Conservation (phyloP, 345 rosid species). For the Orychophragmus violaceus region DNA sequence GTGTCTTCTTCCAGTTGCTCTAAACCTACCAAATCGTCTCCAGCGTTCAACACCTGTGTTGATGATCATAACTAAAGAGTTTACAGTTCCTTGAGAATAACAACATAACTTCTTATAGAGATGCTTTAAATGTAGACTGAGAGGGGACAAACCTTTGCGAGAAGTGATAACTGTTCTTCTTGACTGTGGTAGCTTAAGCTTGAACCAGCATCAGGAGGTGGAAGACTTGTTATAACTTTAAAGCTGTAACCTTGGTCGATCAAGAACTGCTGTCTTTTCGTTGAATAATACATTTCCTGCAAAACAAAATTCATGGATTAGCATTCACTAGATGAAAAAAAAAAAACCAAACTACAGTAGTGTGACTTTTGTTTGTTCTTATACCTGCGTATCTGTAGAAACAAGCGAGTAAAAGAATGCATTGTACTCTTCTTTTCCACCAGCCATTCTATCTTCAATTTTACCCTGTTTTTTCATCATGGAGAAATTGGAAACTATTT, state of each 20-base stretch:
- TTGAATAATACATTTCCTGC: constrained; percentile 93
- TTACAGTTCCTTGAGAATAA: neutral
- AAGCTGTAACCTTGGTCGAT: constrained; percentile 97
- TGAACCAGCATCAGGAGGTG: constrained; percentile 77
- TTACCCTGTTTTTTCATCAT: constrained; percentile 57
- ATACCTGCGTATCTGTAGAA: constrained; percentile 91
- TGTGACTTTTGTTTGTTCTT: neutral
- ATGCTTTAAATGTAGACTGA: neutral
- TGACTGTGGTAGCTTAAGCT: constrained; percentile 60
- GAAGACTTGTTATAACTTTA: constrained; percentile 89
- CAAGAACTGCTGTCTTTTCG: constrained; percentile 86
- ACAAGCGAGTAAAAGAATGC: constrained; percentile 97
- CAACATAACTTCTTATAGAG: neutral
- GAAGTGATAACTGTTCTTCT: constrained; percentile 74
- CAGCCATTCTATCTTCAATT: constrained; percentile 93
- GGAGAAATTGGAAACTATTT: neutral
- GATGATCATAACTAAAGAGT: neutral
- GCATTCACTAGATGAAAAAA: too few species aligned
- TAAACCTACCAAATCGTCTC: constrained; percentile 76
- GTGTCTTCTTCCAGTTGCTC: constrained; percentile 91
- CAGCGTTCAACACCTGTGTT: constrained; percentile 57
- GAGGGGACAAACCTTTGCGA: constrained; percentile 34
- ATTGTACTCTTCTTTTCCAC: constrained; percentile 97
- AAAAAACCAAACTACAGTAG: neutral
- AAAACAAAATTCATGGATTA: neutral